Evolutionary conservation across 106 monocot species (phyloP).

Genomic region (Vanilla planifolia): DNA sequence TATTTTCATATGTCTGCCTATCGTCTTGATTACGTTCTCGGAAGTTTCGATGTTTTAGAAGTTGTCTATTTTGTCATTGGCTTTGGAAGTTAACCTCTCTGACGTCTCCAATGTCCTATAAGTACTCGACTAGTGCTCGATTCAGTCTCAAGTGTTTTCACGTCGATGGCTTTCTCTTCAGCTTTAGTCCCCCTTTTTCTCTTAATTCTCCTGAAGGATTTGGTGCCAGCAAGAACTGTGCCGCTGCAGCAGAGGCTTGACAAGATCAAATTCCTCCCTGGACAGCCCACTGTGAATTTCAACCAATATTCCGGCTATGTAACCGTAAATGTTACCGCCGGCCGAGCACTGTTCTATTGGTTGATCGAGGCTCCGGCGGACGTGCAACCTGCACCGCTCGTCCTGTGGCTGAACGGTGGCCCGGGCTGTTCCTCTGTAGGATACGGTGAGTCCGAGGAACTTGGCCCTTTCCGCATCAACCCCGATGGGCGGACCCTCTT

Average conservation of each 20-base stretch:
- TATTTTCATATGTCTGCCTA: too few species aligned
- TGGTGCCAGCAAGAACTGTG: too few species aligned
- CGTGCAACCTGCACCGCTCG: slow-evolving; percentile 32
- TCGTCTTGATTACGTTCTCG: too few species aligned
- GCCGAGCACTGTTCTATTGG: slow-evolving; percentile 92
- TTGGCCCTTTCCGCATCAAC: slow-evolving; percentile 81
- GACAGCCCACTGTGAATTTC: slow-evolving; percentile 74
- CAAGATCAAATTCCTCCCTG: slow-evolving; percentile 51
- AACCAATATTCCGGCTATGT: slow-evolving; percentile 76
- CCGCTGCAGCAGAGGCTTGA: slow-evolving; percentile 31
- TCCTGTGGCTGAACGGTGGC: slow-evolving; percentile 93
- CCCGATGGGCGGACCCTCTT: slow-evolving; percentile 64
- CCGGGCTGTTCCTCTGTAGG: slow-evolving; percentile 92
- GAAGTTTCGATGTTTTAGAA: too few species aligned
- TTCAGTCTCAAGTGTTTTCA: too few species aligned
- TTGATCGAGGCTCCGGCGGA: slow-evolving; percentile 34
- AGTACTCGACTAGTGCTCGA: too few species aligned
- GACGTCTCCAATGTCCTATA: too few species aligned
- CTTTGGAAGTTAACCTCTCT: too few species aligned
- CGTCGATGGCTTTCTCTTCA: too few species aligned
- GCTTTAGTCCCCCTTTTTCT: too few species aligned
- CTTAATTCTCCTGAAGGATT: too few species aligned
- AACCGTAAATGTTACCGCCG: slow-evolving; percentile 49
- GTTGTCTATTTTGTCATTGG: too few species aligned
- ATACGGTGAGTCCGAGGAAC: slow-evolving; percentile 84